Conservation (phyloP, 495 filamentous ascomycete genomes). For the Neurospora terricola region DNA sequence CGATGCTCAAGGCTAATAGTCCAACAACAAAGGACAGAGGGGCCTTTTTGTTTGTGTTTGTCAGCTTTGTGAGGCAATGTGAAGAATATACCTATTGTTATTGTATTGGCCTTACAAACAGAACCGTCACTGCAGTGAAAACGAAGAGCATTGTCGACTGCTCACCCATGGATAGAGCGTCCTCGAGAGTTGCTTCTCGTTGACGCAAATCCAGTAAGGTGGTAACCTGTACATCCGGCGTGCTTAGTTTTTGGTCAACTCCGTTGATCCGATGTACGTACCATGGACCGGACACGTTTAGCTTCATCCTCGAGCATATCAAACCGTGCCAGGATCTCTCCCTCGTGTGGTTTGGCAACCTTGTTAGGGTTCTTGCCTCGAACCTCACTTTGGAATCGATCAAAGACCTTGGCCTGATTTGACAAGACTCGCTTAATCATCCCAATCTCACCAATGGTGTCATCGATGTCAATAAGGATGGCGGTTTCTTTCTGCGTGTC, state of each 20-base stretch:
- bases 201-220: constrained; percentile 3
- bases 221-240: background rate
- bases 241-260: background rate
- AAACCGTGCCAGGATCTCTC: background rate
- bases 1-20: background rate
- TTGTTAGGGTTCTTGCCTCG: background rate
- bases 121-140: constrained; percentile 4
- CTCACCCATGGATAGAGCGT: constrained; percentile 3
- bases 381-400: background rate
- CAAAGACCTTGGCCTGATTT: background rate
- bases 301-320: constrained; percentile 2
- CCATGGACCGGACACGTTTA: constrained; percentile 4
- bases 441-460: constrained; percentile 6
- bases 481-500: constrained; percentile 3
- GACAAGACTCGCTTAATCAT: constrained; percentile 6
- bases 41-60: background rate
- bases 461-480: constrained; percentile 1
- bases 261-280: background rate
- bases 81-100: background rate
- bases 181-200: constrained; percentile 4
- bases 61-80: background rate
- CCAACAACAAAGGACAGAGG: constrained; percentile 7
- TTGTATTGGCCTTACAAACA: background rate
- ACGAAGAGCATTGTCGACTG: constrained; percentile 7
- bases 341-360: background rate